Percentiles rank a stretch among this genome's conserved stretches.
Conservation (phyloP, 2,329 filamentous ascomycete genomes). For the Alternaria viburni region DNA sequence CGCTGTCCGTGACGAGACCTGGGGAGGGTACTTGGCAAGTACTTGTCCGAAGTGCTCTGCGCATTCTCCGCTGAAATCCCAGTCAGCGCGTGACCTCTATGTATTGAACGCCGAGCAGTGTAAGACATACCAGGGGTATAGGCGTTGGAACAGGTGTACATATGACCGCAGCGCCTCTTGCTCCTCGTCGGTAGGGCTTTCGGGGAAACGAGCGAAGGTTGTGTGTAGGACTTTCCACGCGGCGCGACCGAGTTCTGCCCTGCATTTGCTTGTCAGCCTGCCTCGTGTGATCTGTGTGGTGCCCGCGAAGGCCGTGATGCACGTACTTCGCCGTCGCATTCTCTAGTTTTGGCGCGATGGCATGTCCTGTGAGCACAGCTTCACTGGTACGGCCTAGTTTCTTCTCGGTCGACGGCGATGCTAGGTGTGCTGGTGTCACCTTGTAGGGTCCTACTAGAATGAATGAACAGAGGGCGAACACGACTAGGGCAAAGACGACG, state of each 20-base stretch:
- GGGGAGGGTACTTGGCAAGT: constrained; percentile 67
- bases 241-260: constrained; percentile 68
- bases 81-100: constrained; percentile 34
- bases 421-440: constrained; percentile 40
- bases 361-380: constrained; percentile 64
- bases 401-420: constrained; percentile 22
- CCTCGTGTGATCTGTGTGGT: constrained; percentile 7
- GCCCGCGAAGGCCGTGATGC: constrained; percentile 10
- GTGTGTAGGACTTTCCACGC: constrained; percentile 72
- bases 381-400: constrained; percentile 28
- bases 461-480: constrained; percentile 63
- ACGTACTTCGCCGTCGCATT: constrained; percentile 76
- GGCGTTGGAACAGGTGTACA: constrained; percentile 67
- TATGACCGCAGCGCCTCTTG: constrained; percentile 65
- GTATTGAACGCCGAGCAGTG: constrained; percentile 20
- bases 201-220: constrained; percentile 69
- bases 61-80: constrained; percentile 63
- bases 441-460: constrained; percentile 66
- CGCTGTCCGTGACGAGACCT: constrained; percentile 65
- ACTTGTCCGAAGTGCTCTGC: constrained; percentile 68
- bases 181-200: constrained; percentile 66
- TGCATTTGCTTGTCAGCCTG: constrained; percentile 39
- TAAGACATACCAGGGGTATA: constrained; percentile 65
- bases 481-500: constrained; percentile 57
- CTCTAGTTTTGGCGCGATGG: constrained; percentile 80